Base-by-base conservation (phyloP, 1,284 basidiomycete genomes). In the Papiliotrema fonsecae region DNA sequence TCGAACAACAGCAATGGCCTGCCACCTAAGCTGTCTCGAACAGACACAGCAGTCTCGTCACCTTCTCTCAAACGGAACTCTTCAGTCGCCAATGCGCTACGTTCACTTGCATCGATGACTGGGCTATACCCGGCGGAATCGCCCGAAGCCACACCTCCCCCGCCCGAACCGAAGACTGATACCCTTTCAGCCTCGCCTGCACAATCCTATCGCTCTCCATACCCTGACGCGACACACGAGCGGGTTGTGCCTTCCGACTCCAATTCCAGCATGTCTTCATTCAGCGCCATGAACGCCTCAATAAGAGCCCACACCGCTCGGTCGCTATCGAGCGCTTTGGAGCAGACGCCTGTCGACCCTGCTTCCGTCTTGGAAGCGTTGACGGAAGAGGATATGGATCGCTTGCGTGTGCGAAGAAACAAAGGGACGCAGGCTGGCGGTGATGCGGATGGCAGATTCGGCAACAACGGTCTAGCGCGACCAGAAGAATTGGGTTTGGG, bases 341-440 rank as follows among this genome's bases (percentile, higher is more conserved):
- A 34, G 51, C 54, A 36, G 10, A 36, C 37, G 24, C 59, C 64
- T 5, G 65, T 64, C 1, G 39, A 78, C 21, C 82, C 88, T 0
- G 84, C 80, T 11, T 80, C 87, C 56, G 86, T 91, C 3, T 85
- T 93, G 74, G 86, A 89, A 56, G 87, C 87, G 0, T 75, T 93
- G 19, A 87, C 88, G 65, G 87, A 88, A 61, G 89, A 93, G 65
- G 89, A 94, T 64, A 87, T 90, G 85, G 87, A 91, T 55, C 80
- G 89, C 7, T 64, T 93, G 31, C 76, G 85, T 21, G 84, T 85
- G 16, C 78, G 90, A 25, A 75, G 87, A 45, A 76, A 81, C 42
- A 66, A 60, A 11, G 66, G 67, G 0, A 62, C 62, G 1, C 67
- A 75, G 48, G 70, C 73, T 2, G 72, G 70, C 11, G 65, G 64